Conservation (phyloP, 1,284 basidiomycete genomes). For the Ustilago esculenta region DNA sequence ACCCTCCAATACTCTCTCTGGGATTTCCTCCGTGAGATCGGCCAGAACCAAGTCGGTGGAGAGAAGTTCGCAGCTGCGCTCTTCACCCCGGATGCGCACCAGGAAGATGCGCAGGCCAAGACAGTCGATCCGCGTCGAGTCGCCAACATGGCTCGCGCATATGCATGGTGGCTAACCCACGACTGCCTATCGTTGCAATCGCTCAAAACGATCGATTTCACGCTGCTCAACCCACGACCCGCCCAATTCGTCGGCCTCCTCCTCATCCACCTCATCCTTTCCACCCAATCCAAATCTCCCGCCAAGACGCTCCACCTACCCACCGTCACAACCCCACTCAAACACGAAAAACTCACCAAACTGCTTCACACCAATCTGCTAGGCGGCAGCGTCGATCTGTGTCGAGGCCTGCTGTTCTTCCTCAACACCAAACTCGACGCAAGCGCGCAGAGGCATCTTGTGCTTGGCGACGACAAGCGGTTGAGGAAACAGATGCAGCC, state of each 20-base stretch:
- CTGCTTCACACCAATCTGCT: slow-evolving; percentile 36
- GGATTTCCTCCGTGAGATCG: slow-evolving; percentile 94
- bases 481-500: slow-evolving; percentile 9
- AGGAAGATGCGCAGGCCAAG: slow-evolving; percentile 23
- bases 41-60: slow-evolving; percentile 84
- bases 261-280: slow-evolving; percentile 50
- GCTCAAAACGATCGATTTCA: slow-evolving; percentile 58
- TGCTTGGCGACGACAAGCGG: slow-evolving; percentile 25
- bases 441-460: slow-evolving; percentile 20
- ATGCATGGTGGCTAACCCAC: slow-evolving; percentile 85
- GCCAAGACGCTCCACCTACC: slow-evolving; percentile 33
- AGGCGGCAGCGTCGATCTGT: slow-evolving; percentile 48
- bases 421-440: slow-evolving; percentile 31
- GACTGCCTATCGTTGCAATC: slow-evolving; percentile 80
- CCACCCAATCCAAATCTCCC: slow-evolving; percentile 42
- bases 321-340: slow-evolving; percentile 9
- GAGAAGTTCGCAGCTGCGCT: slow-evolving; percentile 74
- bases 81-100: slow-evolving; percentile 70
- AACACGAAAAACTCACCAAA: slow-evolving; percentile 10
- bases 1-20: slow-evolving; percentile 95
- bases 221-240: slow-evolving; percentile 29
- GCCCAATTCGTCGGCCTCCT: slow-evolving; percentile 53
- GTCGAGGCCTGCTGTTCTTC: slow-evolving; percentile 55
- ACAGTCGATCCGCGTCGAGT: slow-evolving; percentile 67
- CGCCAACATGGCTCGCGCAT: slow-evolving; percentile 79